Percentiles rank a stretch among this genome's conserved stretches.
phyloP scores from a whole-genome alignment of 768 basidiomycete genomes.

The Porphyrellus cyaneotinctus region DNA sequence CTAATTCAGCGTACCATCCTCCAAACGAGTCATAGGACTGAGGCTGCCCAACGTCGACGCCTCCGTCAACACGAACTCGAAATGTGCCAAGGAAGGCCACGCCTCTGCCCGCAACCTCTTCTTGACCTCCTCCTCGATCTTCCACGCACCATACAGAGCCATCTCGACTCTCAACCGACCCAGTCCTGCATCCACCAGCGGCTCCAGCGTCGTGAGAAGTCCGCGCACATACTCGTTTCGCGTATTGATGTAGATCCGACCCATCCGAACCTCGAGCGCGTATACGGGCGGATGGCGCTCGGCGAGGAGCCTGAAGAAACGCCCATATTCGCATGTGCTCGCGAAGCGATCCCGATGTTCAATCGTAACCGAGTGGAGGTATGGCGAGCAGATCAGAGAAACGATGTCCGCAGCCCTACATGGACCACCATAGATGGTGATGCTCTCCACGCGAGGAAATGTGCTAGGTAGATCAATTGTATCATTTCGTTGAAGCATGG shows the following conservation, averaged over 20 bases:
- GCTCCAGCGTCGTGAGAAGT: constrained; percentile 5
- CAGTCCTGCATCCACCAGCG: constrained; percentile 4
- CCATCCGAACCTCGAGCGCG: constrained; percentile 7
- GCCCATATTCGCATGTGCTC: not conserved
- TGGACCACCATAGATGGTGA: constrained; percentile 7
- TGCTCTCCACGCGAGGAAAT: constrained; percentile 1
- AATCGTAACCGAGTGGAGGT: constrained; percentile 8
- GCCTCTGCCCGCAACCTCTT: constrained; percentile 4
- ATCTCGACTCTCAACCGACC: constrained; percentile 5
- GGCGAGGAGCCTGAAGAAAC: constrained; percentile 3
- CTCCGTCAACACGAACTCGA: constrained; percentile 14
- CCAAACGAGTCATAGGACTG: not conserved
- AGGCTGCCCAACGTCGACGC: not conserved
- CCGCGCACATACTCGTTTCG: constrained; percentile 2
- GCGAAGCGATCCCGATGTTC: constrained; percentile 1
- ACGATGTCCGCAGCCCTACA: constrained; percentile 5
- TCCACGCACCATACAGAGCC: constrained; percentile 6
- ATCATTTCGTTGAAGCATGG: not conserved
- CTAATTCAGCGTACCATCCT: too few relatives aligned
- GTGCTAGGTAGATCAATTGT: not conserved
- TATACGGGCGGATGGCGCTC: constrained; percentile 1
- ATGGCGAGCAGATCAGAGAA: constrained; percentile 7
- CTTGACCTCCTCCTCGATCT: constrained; percentile 6
- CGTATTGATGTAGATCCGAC: not conserved
- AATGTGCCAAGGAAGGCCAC: constrained; percentile 8